Evolutionary conservation across 768 basidiomycete species (phyloP), one percentile per base, ranked within the genome.

Genomic region (Termitomyces sp.): DNA sequence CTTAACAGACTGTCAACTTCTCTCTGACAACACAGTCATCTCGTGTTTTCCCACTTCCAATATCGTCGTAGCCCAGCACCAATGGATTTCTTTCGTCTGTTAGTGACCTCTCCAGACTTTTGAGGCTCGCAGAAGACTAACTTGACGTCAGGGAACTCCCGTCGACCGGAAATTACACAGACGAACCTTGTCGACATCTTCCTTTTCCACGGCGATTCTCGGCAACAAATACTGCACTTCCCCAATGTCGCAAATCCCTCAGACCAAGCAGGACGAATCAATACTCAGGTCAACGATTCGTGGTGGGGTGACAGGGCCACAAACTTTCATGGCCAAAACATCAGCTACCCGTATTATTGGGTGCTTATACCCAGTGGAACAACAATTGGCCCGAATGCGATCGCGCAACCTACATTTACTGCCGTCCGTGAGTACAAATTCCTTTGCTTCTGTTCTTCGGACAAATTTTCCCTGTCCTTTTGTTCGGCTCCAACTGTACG

Each of bases 31-130:
- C 74, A 70, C 82, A 47, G 75, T 91, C 59, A 78, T 86, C 42
- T 90, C 92, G 8, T 95, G 94, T 69, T 94, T 79, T 67, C 94
- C 94, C 10, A 76, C 74, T 0, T 48, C 70, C 8, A 71, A 78
- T 56, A 82, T 82, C 21, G 59, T 74, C 25, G 75, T 95, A 59
- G 70, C 79, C n/a, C 92, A 96, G 71, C 81, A 87, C 65, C 71
- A 89, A 48, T 91, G 83, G 78, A 83, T 85, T 4, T 80, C 85
- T 37, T 86, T 93, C 66, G 83, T 93, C 66, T 95, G 92, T 91
- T 66, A 70, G 90, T 87, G 56, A 47, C 29, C 59, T 58, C 6
- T 64, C 41, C 42, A 57, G 59, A 35, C 58, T 60, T n/a, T 37
- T 54, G 9, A 50, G 43, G 45, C 37, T 40, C 43, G 53, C 68